Base-by-base conservation (phyloP, 2,329 filamentous ascomycete genomes). In the Penicillium palitans region DNA sequence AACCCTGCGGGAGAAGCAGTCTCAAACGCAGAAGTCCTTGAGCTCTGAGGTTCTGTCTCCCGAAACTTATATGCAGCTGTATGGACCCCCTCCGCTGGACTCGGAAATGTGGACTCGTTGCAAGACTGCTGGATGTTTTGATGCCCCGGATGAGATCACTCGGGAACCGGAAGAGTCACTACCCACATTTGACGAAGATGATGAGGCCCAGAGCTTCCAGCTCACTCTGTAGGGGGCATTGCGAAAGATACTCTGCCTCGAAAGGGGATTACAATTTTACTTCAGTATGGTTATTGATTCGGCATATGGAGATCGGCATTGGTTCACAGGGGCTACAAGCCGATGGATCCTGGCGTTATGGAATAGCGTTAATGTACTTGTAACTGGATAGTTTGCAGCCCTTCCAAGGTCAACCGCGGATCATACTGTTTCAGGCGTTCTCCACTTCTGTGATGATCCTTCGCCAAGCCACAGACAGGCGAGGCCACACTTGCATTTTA, bases 101-200 rank as follows among this genome's bases (percentile, higher is more conserved):
- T 77, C 74, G 35, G 76, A 78, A 37, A 78, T 78, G 74, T 78
- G 77, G 74, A 69, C 69, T 42, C 69, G 73, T 35, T 74, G 78
- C 66, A 75, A 74, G 60, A 63, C 70, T 40, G 70, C 72, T 13
- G 75, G 75, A 47, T 70, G 72, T 44, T 73, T 79, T 57, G 74
- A 78, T 42, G n/a, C 40, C 6, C 48, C 58, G 13, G 61, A 45
- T 25, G 65, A 69, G 19, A 62, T 57, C 53, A 40, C 52, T 2
- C 62, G 64, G 41, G 66, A 68, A 48, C 66, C 65, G 6, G 68
- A 73, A 33, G 70, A 70, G 13, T 57, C 42, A 24, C 68, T 71
- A 33, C 72, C 66, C 1, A 66, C 68, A 2, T 76, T 71, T 50
- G 71, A 69, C 39, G 75, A 77, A 60, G 75, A 77, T 40, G 76